phyloP scores from a whole-genome alignment of 441 rosid species.

The Pelargonium myrrhifolium region DNA sequence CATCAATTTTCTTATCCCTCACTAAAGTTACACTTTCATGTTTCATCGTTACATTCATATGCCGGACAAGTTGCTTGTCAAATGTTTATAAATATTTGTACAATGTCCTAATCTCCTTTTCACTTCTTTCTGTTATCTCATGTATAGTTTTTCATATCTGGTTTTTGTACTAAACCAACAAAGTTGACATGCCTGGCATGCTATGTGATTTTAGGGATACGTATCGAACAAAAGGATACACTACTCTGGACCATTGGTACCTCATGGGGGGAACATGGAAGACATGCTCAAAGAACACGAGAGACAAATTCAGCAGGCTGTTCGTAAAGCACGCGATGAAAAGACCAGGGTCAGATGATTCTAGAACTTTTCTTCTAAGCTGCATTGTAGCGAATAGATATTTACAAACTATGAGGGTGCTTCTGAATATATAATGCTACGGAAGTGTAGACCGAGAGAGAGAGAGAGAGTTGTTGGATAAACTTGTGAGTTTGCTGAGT shows the following conservation, averaged over 20 bases:
- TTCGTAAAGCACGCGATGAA: constrained; percentile 65
- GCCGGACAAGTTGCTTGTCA: not conserved
- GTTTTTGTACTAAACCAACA: not conserved
- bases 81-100: no score
- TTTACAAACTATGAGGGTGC: no score
- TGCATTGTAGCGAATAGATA: not conserved
- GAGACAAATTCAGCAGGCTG: constrained; percentile 88
- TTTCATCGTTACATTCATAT: not conserved
- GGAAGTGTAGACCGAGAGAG: no score
- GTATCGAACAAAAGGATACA: constrained; percentile 69
- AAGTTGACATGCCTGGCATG: not conserved
- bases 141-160: not conserved
- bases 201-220: constrained; percentile 42
- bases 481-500: no score
- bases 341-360: constrained; percentile 42
- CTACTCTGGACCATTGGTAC: constrained; percentile 85
- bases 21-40: no score
- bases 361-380: not conserved
- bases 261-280: constrained; percentile 83
- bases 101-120: no score
- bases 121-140: not conserved
- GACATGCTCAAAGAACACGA: constrained; percentile 83
- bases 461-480: no score
- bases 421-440: not conserved
- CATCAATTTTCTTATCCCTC: not conserved